Evolutionary conservation across 2,329 filamentous ascomycete genomes (phyloP), one percentile per base, ranked within the genome.

Genomic region (Talaromyces verruculosus): DNA sequence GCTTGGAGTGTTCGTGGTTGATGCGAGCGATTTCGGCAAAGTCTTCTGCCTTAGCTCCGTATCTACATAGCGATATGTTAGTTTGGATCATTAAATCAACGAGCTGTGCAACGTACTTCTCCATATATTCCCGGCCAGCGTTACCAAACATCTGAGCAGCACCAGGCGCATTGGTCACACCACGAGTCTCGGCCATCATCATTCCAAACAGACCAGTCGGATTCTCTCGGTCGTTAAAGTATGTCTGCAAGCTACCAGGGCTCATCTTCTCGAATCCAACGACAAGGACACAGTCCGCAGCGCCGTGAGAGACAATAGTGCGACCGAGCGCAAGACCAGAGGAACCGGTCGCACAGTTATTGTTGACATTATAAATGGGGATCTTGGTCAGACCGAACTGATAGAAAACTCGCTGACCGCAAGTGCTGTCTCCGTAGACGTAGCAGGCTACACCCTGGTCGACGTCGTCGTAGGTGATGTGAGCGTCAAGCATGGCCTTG

Each of bases 181-280:
- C 93, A 61, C 92, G 83, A 0, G 93, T 97, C 73, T 88, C 88
- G 65, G 85, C 87, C 91, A 97, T 94, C 87, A 97, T 93, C 76
- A 85, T 83, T 57, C 83, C 83, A 0, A 89, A 87, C 3, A 90
- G 91, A 45, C 88, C 89, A 0, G 87, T 90, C 2, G 94, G 93
- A 75, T 90, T 93, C 71, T 89, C 87, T 30, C 94, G 86, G 77
- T 98, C 94, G 71, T 93, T 89, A 82, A 91, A 98, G 81, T 91
- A 89, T 65, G 83, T 86, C 82, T 93, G 89, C 70, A 98, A 83
- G 71, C 88, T 91, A n/a, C 94, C 94, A 0, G 91, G 89, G 81
- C 90, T 93, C 94, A 98, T 98, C 87, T 97, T 97, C 84, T 98
- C 95, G 73, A 98, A 98, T 3, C 94, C 95, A 22, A 98, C 88